Base-by-base conservation (phyloP, 2,329 filamentous ascomycete genomes). In the Juglanconis sp. region DNA sequence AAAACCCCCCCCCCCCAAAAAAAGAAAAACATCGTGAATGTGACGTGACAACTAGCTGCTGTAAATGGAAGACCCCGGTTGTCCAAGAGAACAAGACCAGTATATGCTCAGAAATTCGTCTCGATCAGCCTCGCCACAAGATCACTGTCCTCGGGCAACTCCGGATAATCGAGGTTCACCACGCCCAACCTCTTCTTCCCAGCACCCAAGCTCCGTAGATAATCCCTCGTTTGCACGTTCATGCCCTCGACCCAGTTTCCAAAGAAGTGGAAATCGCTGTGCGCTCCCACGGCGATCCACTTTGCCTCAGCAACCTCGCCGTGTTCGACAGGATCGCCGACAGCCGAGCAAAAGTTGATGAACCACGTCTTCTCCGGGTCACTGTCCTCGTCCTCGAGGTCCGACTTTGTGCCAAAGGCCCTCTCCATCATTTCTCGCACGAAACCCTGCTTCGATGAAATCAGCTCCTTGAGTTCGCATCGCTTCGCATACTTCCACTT, bases 241-340 rank as follows among this genome's bases (percentile, higher is more conserved):
- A 80, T 76, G 17, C 78, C 78, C 17, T 71, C 67, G 36, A 78
- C 73, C 74, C 77, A 80, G 40, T 69, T 67, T 35, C 72, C 71
- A 24, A 71, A 67, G 53, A 77, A 73, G 42, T 54, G 60, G 34
- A 62, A 35, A 17, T 68, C 67, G 64, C 71, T 76, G 65, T 75
- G 77, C 1, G 73, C 77, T 6, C 78, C 78, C 2, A 78, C 69
- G 0, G 78, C 77, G 44, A 80, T 73, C 68, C 76, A 77, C 63
- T 79, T 74, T n/a, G 70, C 66, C 65, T 75, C 71, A 5, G 73
- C 73, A 1, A 75, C 63, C 67, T 75, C 73, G 48, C 73, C 73
- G 60, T 72, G 71, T 64, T 72, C 65, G 58, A 66, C 68, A 13
- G 70, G 70, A 32, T 72, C 72, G 13, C 73, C 77, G 7, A 76